A percentile compares a stretch with the other conserved stretches of the same genome.
These are phyloP conservation scores for Coemansia asiatica DNA, from an alignment of 192 early-diverging fungal species.

Conservation along the genomic window DNA sequence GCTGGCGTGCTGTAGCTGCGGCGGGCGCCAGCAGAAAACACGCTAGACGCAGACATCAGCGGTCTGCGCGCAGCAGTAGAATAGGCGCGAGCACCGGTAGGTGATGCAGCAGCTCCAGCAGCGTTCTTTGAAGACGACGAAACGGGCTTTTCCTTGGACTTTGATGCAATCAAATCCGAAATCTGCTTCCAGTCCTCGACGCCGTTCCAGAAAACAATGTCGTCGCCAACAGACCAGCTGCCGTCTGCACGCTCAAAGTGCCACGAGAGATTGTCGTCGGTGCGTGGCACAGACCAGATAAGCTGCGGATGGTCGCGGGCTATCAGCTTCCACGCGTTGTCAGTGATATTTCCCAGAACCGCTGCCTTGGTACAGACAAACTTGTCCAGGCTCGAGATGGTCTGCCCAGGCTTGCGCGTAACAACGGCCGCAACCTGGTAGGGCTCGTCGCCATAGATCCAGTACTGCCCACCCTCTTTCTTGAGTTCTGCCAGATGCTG, in stretches of 20 bases:
- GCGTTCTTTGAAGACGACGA: not conserved
- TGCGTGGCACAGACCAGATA: slow-evolving; percentile 78
- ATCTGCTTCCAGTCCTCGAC: slow-evolving; percentile 79
- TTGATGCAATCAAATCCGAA: slow-evolving; percentile 61
- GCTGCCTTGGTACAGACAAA: slow-evolving; percentile 86
- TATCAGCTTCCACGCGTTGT: slow-evolving; percentile 92
- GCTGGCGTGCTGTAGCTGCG: slow-evolving; percentile 65
- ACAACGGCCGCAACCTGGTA: slow-evolving; percentile 92
- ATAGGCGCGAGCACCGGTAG: slow-evolving; percentile 58
- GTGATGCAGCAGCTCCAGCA: slow-evolving; percentile 8
- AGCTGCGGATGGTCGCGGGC: slow-evolving; percentile 79
- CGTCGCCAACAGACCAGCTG: slow-evolving; percentile 62
- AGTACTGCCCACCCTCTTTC: slow-evolving; percentile 57
- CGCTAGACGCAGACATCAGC: slow-evolving; percentile 1
- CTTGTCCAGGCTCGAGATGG: slow-evolving; percentile 80
- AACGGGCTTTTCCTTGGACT: slow-evolving; percentile 1
- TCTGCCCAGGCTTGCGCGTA: slow-evolving; percentile 46
- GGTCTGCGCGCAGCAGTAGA: slow-evolving; percentile 55
- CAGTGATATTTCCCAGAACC: slow-evolving; percentile 90
- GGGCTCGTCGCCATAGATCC: slow-evolving; percentile 90
- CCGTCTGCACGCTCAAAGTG: slow-evolving; percentile 96
- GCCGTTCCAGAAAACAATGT: slow-evolving; percentile 94
- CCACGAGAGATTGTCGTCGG: slow-evolving; percentile 84
- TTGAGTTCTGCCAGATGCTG: slow-evolving; percentile 58
- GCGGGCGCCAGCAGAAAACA: slow-evolving; percentile 34